Base-by-base conservation (phyloP, 2,329 filamentous ascomycete genomes). In the Pestalotiopsis fici region DNA sequence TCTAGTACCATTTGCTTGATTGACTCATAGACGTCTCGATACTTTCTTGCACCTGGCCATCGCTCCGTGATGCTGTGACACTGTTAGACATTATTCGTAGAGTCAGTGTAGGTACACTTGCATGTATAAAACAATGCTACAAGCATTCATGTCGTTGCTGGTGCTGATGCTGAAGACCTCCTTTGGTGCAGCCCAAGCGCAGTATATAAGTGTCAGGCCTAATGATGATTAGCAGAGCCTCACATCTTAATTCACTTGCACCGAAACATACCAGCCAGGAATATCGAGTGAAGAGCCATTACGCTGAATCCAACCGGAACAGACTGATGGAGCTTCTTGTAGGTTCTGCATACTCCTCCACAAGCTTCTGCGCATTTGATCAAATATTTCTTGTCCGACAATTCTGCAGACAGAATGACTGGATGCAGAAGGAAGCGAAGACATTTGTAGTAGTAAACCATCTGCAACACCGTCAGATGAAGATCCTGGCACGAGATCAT, bases 181-280 rank as follows among this genome's bases (percentile, higher is more conserved):
- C 11, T 69, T 67, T 11, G 69, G 71, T 13, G 70, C 70, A 0
- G 69, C 69, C 75, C 75, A 79, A 21, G 72, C 70, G 62, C 75
- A 76, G 66, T 78, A 79, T 11, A 78, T 69, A 18, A 79, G 69
- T 3, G 75, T 77, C 4, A 77, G 66, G 2, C 75, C 76, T 66
- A n/a, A 4, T 2, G 3, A 9, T 23, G 12, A 15, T 64, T 25
- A 28, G 59, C 21, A 18, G 5, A 9, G 43, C n/a, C 23, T 35
- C 11, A 11, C 31, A 35, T 35, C 31, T n/a, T 27, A 23, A 3
- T 23, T 15, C 13, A 12, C 5, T 7, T 15, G 55, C 55, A 11
- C 15, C 18, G 4, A 7, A 59, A 35, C 68, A 69, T 69, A 50
- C 72, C 62, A 23, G 73, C 73, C 57, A 76, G 60, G 65, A 77